Evolutionary conservation across 2,329 filamentous ascomycete species (phyloP), one percentile per base, ranked within the genome.

Genomic region (Nakataea oryzae): DNA sequence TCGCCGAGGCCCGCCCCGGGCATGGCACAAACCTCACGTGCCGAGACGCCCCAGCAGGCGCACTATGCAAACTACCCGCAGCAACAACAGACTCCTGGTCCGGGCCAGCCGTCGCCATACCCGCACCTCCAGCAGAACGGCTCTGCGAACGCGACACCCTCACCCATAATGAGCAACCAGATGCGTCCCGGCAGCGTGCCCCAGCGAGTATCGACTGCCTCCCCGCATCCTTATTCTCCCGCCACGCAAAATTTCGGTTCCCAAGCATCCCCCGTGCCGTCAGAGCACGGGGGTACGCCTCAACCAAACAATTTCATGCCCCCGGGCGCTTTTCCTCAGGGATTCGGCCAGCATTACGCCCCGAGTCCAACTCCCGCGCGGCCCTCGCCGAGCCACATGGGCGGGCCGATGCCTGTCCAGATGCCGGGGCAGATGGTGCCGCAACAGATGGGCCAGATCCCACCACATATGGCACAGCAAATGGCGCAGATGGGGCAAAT

Each of bases 101-200:
- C 85, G 60, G 77, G 79, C 55, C 87, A 88, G 70, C 85, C 86
- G 24, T 86, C 82, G 64, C 85, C 85, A 62, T 96, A 93, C 72
- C 86, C 91, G 65, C 93, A 96, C 76, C 82, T 96, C 62, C 89
- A 91, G 70, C 85, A 89, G 67, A 88, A 90, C 69, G 87, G 88
- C 60, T 92, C 91, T 3, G 83, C 86, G 60, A 95, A 92, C 73
- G 89, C 91, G 64, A 96, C 91, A 54, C 93, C 93, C 13, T 97
- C 95, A 8, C 95, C 95, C 30, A 93, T 96, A 65, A 92, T 97
- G 85, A 85, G 86, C 65, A 92, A 88, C 71, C 93, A 96, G 70
- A 79, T 87, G 72, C 84, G 86, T 65, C 83, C 86, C 41, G 85
- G 89, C 70, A 83, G 83, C 69, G 86, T 89, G 17, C 87, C 88